A percentile compares a stretch with the other conserved stretches of the same genome.
Evolutionary conservation across 164 flowering plant species (phyloP).

Genomic region (Piper betle): DNA sequence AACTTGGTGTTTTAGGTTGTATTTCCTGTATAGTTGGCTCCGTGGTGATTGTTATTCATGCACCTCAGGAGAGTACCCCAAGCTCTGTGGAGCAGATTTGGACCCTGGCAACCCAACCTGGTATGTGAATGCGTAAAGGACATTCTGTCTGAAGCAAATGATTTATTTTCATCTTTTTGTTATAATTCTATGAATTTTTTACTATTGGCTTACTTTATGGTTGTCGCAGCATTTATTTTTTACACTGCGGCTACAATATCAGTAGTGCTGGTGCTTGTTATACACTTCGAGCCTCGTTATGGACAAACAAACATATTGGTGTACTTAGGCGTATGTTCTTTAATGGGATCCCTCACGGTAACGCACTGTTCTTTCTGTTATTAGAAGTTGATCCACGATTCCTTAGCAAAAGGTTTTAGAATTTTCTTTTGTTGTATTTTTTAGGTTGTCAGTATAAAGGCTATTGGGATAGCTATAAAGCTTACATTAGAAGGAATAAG

Average conservation of each 20-base stretch:
- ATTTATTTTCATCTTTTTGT: not conserved
- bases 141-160: not conserved
- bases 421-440: constrained; percentile 3
- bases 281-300: constrained; percentile 78
- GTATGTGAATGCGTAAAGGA: constrained; percentile 15
- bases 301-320: constrained; percentile 84
- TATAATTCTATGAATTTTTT: not conserved
- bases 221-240: constrained; percentile 55
- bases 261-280: constrained; percentile 42
- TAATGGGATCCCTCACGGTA: constrained; percentile 86
- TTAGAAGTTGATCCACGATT: not conserved
- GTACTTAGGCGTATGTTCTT: constrained; percentile 85
- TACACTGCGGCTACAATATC: constrained; percentile 54
- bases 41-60: constrained; percentile 89
- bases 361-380: not conserved
- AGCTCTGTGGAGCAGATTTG: constrained; percentile 75
- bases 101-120: constrained; percentile 80
- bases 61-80: constrained; percentile 73
- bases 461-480: constrained; percentile 75
- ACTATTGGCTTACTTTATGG: not conserved
- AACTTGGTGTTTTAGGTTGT: constrained; percentile 74
- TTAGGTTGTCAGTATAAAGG: constrained; percentile 83
- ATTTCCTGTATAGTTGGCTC: constrained; percentile 86
- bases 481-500: constrained; percentile 66
- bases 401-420: not conserved